Evolutionary conservation across 306 rosid species (phyloP).

Genomic region (Malus fusca): DNA sequence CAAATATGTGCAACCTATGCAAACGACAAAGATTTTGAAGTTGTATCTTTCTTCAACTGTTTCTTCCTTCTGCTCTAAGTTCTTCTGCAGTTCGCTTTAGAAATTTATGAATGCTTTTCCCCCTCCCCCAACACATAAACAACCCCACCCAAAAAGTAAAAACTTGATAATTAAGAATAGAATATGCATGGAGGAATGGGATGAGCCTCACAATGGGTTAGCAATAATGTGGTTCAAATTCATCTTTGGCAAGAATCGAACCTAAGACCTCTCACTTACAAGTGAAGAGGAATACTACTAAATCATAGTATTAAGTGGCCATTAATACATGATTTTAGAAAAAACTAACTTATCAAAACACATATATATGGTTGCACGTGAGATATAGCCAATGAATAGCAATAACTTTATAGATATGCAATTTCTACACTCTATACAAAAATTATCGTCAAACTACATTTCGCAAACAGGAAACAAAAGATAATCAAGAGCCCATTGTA

Average conservation of each 20-base stretch:
- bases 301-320: too few species aligned
- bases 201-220: too few species aligned
- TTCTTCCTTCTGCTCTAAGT: too few species aligned
- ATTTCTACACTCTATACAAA: background rate
- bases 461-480: background rate
- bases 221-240: too few species aligned
- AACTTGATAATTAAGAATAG: background rate
- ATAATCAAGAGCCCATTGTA: background rate
- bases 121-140: background rate
- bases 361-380: too few species aligned
- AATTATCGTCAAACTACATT: background rate
- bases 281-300: too few species aligned
- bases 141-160: background rate
- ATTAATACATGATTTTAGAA: too few species aligned
- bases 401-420: background rate
- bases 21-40: background rate
- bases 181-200: background rate
- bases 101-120: slow-evolving; percentile 13
- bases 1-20: background rate
- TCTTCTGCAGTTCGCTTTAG: too few species aligned
- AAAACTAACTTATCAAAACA: too few species aligned
- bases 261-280: too few species aligned
- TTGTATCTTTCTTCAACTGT: too few species aligned
- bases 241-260: too few species aligned
- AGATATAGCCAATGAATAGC: background rate